These are phyloP conservation scores for Sporisorium sorghi DNA, from an alignment of 1,284 basidiomycete genomes.

Conservation along the genomic window DNA sequence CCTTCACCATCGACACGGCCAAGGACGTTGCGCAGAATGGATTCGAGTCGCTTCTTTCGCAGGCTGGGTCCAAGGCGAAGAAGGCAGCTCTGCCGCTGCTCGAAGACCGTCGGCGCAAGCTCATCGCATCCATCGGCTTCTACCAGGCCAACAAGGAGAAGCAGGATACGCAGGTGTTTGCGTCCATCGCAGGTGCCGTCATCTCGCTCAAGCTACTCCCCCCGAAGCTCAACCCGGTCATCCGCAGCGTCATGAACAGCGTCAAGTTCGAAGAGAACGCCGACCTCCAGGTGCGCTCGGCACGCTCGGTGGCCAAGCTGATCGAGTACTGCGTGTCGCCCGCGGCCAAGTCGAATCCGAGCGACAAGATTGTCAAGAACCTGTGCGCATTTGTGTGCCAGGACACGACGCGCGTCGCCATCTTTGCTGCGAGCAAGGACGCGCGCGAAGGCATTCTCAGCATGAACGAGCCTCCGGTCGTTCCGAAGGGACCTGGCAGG, in stretches of 20 bases:
- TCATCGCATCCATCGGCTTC: constrained; percentile 82
- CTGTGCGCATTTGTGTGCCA: constrained; percentile 92
- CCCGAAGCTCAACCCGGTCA: constrained; percentile 89
- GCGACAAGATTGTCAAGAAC: constrained; percentile 97
- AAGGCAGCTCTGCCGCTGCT: constrained; percentile 78
- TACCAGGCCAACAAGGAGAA: constrained; percentile 86
- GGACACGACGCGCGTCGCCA: constrained; percentile 87
- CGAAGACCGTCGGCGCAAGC: constrained; percentile 80
- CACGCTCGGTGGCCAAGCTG: constrained; percentile 86
- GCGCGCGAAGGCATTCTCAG: constrained; percentile 81
- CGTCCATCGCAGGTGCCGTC: constrained; percentile 89
- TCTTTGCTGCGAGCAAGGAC: constrained; percentile 79
- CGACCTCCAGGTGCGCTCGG: constrained; percentile 90
- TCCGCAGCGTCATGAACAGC: constrained; percentile 97
- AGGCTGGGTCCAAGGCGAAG: constrained; percentile 76
- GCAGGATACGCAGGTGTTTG: constrained; percentile 87
- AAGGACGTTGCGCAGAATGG: constrained; percentile 78
- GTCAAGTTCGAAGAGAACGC: constrained; percentile 87
- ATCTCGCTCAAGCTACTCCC: constrained; percentile 72
- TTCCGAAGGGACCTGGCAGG: constrained; percentile 29
- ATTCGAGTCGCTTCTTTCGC: constrained; percentile 76
- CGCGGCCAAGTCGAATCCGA: constrained; percentile 74
- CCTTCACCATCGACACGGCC: constrained; percentile 86
- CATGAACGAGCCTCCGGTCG: constrained; percentile 71
- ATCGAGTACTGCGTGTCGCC: constrained; percentile 82